A percentile compares a stretch with the other conserved stretches of the same genome.
phyloP scores from a whole-genome alignment of 495 filamentous ascomycete species.

The Hyaloscypha hepaticicola region DNA sequence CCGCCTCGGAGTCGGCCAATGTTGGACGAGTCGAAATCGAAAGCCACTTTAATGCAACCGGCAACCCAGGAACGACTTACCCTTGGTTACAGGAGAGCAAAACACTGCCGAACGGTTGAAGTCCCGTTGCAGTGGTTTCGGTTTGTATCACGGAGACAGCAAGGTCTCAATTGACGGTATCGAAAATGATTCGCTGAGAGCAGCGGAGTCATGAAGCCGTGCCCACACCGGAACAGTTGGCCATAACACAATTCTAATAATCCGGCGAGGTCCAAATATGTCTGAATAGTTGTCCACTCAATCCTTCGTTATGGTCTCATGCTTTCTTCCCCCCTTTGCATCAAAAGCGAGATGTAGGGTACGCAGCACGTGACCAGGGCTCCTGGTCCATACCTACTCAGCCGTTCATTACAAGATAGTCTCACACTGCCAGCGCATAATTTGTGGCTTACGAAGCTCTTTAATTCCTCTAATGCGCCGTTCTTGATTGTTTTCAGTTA shows the following conservation, averaged over 20 bases:
- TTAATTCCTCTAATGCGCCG: too few relatives aligned
- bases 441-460: too few relatives aligned
- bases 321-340: too few relatives aligned
- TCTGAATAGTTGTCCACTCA: too few relatives aligned
- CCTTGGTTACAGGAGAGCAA: background rate
- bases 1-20: background rate
- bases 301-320: too few relatives aligned
- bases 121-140: background rate
- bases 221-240: background rate
- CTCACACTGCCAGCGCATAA: too few relatives aligned
- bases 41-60: background rate
- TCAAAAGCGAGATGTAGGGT: too few relatives aligned
- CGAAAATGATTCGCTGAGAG: background rate
- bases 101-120: background rate
- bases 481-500: too few relatives aligned
- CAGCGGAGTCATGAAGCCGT: background rate
- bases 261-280: too few relatives aligned
- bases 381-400: too few relatives aligned
- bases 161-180: background rate
- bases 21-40: background rate
- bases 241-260: background rate
- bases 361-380: too few relatives aligned
- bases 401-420: too few relatives aligned
- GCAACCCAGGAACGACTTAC: background rate
- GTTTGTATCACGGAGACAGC: background rate